Percentiles rank a stretch among this genome's conserved stretches.
These are phyloP conservation scores for Mycena sanguinolenta DNA, from an alignment of 768 basidiomycete genomes.

Conservation along the genomic window DNA sequence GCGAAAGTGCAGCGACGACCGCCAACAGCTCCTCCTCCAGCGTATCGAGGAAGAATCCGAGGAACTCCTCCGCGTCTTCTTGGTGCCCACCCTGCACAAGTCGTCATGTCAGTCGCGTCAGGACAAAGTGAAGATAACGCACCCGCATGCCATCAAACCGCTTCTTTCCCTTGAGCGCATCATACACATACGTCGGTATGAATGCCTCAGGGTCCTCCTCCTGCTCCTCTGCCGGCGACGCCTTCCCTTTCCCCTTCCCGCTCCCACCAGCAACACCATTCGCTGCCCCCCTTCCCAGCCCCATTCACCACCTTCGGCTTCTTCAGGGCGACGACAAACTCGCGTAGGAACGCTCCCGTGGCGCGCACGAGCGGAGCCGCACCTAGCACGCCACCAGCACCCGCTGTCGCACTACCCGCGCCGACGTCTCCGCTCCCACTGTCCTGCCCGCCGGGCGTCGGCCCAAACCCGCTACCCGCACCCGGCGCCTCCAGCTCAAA, in stretches of 20 bases:
- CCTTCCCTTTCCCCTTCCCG: slow-evolving; percentile 56
- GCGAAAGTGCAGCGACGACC: slow-evolving; percentile 67
- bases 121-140: slow-evolving; percentile 43
- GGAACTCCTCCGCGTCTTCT: slow-evolving; percentile 98
- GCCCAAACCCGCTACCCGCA: background rate
- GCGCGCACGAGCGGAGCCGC: slow-evolving; percentile 74
- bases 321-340: slow-evolving; percentile 67
- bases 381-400: slow-evolving; percentile 35
- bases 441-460: background rate
- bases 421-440: slow-evolving; percentile 26
- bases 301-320: slow-evolving; percentile 3
- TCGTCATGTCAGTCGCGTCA: background rate
- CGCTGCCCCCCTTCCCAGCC: slow-evolving; percentile 39
- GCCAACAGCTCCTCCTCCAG: slow-evolving; percentile 91
- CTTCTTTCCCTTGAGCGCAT: slow-evolving; percentile 94
- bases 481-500: background rate
- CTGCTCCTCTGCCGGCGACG: slow-evolving; percentile 56
- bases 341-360: slow-evolving; percentile 79
- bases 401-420: slow-evolving; percentile 44
- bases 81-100: slow-evolving; percentile 83
- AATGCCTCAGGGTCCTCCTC: slow-evolving; percentile 76
- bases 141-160: slow-evolving; percentile 94
- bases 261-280: background rate
- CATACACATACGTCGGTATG: slow-evolving; percentile 88
- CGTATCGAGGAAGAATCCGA: slow-evolving; percentile 97